Base-by-base conservation (phyloP, 2,329 filamentous ascomycete species). In the Knufia fluminis region DNA sequence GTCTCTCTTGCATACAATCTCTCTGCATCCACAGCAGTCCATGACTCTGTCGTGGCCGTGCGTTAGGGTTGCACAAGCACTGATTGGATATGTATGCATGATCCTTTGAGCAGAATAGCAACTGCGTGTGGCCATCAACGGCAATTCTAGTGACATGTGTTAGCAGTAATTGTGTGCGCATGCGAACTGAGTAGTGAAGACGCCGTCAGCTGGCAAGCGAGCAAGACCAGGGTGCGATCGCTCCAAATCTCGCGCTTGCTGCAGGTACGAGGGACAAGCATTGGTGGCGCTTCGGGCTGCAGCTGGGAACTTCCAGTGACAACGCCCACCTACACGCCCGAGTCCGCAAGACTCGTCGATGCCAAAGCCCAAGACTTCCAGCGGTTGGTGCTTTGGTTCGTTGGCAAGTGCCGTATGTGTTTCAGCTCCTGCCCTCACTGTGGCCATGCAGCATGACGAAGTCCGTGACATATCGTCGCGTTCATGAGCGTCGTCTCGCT, bases 221-320 rank as follows among this genome's bases (percentile, higher is more conserved):
- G n/a, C n/a, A n/a, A n/a, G n/a, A n/a, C n/a, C n/a, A n/a, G n/a
- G n/a, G n/a, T n/a, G n/a, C n/a, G n/a, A n/a, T n/a, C n/a, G n/a
- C n/a, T n/a, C 16, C 40, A 42, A 26, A 42, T 26, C 20, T 42
- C 12, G 40, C 19, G 43, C 40, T 20, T 22, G 38, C 17, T 39
- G 35, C 45, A 48, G 45, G 45, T 48, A 48, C 45, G 3, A 38
- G 22, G 17, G 16, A 10, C 45, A 40, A 47, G 45, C 35, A 40
- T 48, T 28, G 43, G 31, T 48, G 45, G 45, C 45, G 45, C 19
- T 26, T 39, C 31, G 20, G 9, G 20, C 23, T 19, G 33, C 45
- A 48, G 33, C 33, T 39, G 33, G 26, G 4, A 12, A 22, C 45
- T n/a, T 39, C 45, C 45, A 48, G 28, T 48, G 20, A 40, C 45